Evolutionary conservation across 768 basidiomycete genomes (phyloP).

Genomic region (Baorangia bicolor): DNA sequence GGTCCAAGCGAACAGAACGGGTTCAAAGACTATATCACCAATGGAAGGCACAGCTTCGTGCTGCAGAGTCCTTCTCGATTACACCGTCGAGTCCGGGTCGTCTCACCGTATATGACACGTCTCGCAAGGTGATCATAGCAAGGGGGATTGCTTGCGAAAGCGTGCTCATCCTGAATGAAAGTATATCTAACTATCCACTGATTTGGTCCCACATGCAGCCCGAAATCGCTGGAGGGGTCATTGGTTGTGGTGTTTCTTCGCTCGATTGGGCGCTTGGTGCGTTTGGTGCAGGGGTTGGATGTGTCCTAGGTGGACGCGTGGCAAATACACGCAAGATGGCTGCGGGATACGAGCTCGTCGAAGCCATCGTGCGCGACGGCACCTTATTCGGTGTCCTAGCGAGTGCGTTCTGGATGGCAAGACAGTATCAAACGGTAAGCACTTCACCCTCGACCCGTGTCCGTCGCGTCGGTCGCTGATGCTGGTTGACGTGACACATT

Average conservation of each 20-base stretch:
- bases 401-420: slow-evolving; percentile 74
- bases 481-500: slow-evolving; percentile 31
- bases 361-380: slow-evolving; percentile 67
- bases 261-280: slow-evolving; percentile 76
- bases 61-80: slow-evolving; percentile 32
- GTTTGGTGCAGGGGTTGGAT: slow-evolving; percentile 66
- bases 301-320: slow-evolving; percentile 42
- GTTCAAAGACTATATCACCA: slow-evolving; percentile 24
- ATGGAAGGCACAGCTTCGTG: slow-evolving; percentile 28
- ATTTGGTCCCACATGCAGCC: slow-evolving; percentile 62
- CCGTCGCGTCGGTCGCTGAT: neutral
- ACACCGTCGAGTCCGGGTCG: slow-evolving; percentile 17
- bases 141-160: slow-evolving; percentile 36
- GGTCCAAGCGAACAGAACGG: slow-evolving; percentile 14
- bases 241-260: slow-evolving; percentile 63
- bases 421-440: slow-evolving; percentile 62
- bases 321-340: slow-evolving; percentile 19
- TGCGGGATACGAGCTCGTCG: slow-evolving; percentile 50
- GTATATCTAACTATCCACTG: slow-evolving; percentile 52
- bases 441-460: neutral
- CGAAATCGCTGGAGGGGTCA: slow-evolving; percentile 46
- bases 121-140: slow-evolving; percentile 42
- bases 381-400: slow-evolving; percentile 69
- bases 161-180: slow-evolving; percentile 59
- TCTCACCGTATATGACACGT: slow-evolving; percentile 36